Base-by-base conservation (phyloP, 768 basidiomycete species). In the Naematelia encephala region DNA sequence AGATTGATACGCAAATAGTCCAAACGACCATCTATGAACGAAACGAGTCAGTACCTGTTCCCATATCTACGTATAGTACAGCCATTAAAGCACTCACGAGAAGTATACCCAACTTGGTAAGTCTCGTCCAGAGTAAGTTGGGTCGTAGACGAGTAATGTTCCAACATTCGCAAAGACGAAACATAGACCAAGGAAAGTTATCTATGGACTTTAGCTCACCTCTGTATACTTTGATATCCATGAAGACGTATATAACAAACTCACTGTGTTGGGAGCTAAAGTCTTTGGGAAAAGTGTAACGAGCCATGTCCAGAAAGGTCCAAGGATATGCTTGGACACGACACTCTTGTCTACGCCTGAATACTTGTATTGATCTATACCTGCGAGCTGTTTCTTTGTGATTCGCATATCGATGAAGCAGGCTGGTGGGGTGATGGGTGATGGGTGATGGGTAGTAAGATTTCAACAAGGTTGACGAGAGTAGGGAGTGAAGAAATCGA, bases 281-380 rank as follows among this genome's bases (percentile, higher is more conserved):
- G 81, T 85, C 46, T 82, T 80, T 1, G 92, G 92, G 85, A 89
- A 93, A 23, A 92, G 81, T 3, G 84, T 91, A 55, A 94, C 88
- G 61, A 94, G 84, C 88, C 88, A 89, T 29, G 81, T 89, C 91
- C 92, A 96, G 78, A 87, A 94, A 2, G 88, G 89, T 45, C 85
- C 84, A 54, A 97, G 80, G 22, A 92, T 79, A 34, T 45, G 30
- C 47, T 62, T 56, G 2, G 64, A 67, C n/a, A 75, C 55, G 27
- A 73, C 57, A 13, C 57, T 88, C 88, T 89, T 88, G 78, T 92
- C 90, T 12, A 89, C 83, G 21, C 84, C 86, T 66, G 85, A 88
- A 74, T 91, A 91, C 56, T 85, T 79, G 74, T 92, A 91, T 63
- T 84, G 84, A 69, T 84, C 84, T 44, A 92, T 81, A 54, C 89